Base-by-base conservation (phyloP, 1,284 basidiomycete genomes). In the Irpex sp. region DNA sequence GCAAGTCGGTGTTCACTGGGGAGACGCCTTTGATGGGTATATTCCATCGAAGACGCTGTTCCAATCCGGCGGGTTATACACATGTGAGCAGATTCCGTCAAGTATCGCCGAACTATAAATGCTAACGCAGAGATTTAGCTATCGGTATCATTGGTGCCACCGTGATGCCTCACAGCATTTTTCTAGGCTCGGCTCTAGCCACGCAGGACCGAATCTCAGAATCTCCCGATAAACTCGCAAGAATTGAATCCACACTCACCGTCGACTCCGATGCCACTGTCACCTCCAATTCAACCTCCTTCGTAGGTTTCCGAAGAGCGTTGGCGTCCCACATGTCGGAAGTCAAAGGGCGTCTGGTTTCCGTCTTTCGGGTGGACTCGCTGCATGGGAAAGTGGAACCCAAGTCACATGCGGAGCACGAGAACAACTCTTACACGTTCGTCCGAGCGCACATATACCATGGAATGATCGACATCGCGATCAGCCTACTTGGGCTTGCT, bases 121-220 rank as follows among this genome's bases (percentile, higher is more conserved):
- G 51, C 36, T 56, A 28, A 64, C 51, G 45, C 36, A 58, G 55
- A n/a, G 4, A 23, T 23, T 4, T 42, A 91, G 90, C 91, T 28
- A 89, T 93, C 52, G 92, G 93, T 59, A 88, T 93, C 62, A 72
- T 93, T 10, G 91, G 92, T 19, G 91, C 91, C 1, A 94, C 91
- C 0, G 86, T 93, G 51, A 94, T 88, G 95, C 95, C 96, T 0
- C 96, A 98, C 72, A 89, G 90, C 52, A 80, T 98, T 21, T 96
- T 94, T 77, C 80, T 98, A 6, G 95, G 94, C 9, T 94, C 91
- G 2, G 86, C 90, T 42, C 82, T 96, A 18, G 89, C 92, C 2
- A 92, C 90, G 0, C 87, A 94, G 69, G 88, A 94, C 65, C 79
- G 94, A 57, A 70, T 86, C 28, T 73, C 77, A 28, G 65, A 69